Base-by-base conservation (phyloP, 176 grass and related monocot genomes). In the Guadua angustifolia region DNA sequence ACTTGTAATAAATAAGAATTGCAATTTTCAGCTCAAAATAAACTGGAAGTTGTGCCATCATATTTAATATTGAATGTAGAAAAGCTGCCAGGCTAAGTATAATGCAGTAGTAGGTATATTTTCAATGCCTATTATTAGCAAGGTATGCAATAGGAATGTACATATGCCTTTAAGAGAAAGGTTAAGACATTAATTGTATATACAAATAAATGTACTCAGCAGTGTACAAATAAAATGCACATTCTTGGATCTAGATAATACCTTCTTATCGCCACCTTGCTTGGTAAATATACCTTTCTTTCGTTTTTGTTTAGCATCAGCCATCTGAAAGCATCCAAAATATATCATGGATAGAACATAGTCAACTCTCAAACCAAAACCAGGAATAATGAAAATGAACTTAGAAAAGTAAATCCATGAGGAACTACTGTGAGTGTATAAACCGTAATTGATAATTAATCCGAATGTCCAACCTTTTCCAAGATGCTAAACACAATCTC, bases 261-360 rank as follows among this genome's bases (percentile, higher is more conserved):
- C 96, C 96, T 99, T 93, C 74, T 95, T 99, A 81, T 99, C 96
- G 55, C 96, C 93, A 76, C 96, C 96, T 94, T 98, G 95, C 85
- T 95, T 99, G 61, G 84, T 93, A 90, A 99, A 99, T 79, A 99
- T 94, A 83, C 93, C 93, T 92, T 94, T 99, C 86, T 95, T 95
- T 39, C 88, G 88, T 82, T 99, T 99, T 26, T 95, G 93, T 82
- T 99, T 99, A 78, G 88, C 74, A 89, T 99, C 96, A 51, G 89
- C 89, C 67, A 99, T 93, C 96, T 99, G 83, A 87, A 95, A 88
- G 38, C 15, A 83, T 75, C 76, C 50, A 91, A 57, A 69, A 86
- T 55, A 78, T 74, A 82, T 73, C 24, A 70, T 74, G 8, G 12
- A 75, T 46, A 68, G 51, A 83, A 83, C 61, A 81, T 16, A 33